Evolutionary conservation across 2,329 filamentous ascomycete genomes (phyloP).

Genomic region (Penicillium sp.): DNA sequence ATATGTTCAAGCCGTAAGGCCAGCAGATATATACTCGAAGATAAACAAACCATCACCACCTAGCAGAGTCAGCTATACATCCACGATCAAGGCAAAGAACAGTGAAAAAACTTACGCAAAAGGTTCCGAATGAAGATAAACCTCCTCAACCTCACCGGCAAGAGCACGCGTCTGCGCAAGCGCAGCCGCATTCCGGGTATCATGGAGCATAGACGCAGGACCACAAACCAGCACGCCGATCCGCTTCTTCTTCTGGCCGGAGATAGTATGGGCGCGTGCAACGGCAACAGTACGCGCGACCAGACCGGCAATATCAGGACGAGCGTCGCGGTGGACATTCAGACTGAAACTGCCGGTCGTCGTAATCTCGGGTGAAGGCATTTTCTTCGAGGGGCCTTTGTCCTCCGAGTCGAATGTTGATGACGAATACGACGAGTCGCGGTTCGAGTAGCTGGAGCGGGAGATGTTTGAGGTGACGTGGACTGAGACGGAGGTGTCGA

Average conservation of each 20-base stretch:
- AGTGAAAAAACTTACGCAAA: conserved; percentile 40
- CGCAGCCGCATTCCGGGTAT: conserved; percentile 45
- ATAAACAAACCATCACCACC: conserved; percentile 8
- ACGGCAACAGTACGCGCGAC: conserved; percentile 16
- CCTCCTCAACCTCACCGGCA: conserved; percentile 28
- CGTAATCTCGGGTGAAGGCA: conserved; percentile 11
- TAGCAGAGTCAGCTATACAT: no score
- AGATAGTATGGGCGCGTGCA: conserved; percentile 6
- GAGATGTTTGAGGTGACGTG: conserved; percentile 17
- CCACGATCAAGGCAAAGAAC: background rate
- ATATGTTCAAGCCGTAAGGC: conserved; percentile 1
- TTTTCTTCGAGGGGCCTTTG: conserved; percentile 5
- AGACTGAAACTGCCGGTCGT: conserved; percentile 19
- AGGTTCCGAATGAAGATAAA: conserved; percentile 46
- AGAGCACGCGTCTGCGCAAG: conserved; percentile 37
- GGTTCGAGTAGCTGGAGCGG: background rate
- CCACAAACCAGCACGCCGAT: conserved; percentile 42
- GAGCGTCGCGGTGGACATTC: conserved; percentile 20
- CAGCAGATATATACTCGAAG: conserved; percentile 1
- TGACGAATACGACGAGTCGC: conserved; percentile 7
- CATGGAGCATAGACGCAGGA: conserved; percentile 44
- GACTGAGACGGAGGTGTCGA: conserved; percentile 21
- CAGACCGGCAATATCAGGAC: conserved; percentile 34
- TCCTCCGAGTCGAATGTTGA: conserved; percentile 4
- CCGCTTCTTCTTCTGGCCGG: conserved; percentile 11